Conservation (phyloP, 2,329 filamentous ascomycete species). For the Fragosphaeria purpurea region DNA sequence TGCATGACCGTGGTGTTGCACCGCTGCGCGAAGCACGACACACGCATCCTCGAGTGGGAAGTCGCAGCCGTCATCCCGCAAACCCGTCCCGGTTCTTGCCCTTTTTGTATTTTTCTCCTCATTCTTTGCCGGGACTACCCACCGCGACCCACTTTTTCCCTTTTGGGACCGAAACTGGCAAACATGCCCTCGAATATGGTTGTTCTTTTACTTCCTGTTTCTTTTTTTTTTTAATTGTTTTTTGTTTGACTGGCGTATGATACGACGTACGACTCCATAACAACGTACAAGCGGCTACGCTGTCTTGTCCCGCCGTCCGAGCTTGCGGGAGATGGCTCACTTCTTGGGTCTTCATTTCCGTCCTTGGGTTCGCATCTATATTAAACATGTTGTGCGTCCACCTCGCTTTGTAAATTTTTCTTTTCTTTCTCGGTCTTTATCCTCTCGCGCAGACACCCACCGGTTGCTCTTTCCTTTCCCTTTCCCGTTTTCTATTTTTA, state of each 20-base stretch:
- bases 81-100: background rate
- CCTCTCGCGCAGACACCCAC: background rate
- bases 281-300: too few species aligned
- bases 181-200: too few species aligned
- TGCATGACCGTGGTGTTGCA: too few species aligned
- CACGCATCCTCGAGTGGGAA: background rate
- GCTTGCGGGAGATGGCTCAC: too few species aligned
- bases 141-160: too few species aligned
- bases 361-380: conserved; percentile 1
- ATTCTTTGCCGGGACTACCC: too few species aligned
- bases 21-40: too few species aligned
- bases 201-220: background rate
- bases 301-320: too few species aligned
- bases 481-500: background rate
- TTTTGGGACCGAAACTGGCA: too few species aligned
- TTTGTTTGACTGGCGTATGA: too few species aligned
- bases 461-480: background rate
- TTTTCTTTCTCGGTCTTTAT: background rate
- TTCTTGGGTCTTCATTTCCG: too few species aligned
- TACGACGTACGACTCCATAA: too few species aligned
- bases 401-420: background rate
- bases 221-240: background rate
- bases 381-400: conserved; percentile 5
- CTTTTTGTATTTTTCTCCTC: background rate
- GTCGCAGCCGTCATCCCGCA: conserved; percentile 4